Base-by-base conservation (phyloP, 805 yeast genomes). In the Scheffersomyces lignosus region DNA sequence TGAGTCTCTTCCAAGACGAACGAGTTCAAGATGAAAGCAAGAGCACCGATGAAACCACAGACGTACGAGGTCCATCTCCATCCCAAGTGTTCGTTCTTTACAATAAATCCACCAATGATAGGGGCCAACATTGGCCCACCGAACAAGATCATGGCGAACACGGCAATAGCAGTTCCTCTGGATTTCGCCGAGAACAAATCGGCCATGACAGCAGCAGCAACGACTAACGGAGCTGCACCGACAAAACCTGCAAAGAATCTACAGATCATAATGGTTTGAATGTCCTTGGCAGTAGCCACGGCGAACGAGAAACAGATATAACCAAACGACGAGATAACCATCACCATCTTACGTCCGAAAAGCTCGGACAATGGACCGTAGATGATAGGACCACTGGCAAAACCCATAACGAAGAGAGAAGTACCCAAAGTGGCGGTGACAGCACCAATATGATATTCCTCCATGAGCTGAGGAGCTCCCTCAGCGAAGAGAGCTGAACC, bases 381-480 rank as follows among this genome's bases (percentile, higher is more conserved):
- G 18, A 87, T 52, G 34, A 90, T 70, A 3, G 98, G 98, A 14
- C 97, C 96, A 1, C 87, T 75, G 1, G 96, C 97, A 62, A 89
- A 91, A 8, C 97, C 98, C 28, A 88, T 60, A n/a, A 90, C 96
- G 51, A 78, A 90, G 17, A 89, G 69, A 0, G 96, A 80, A 7
- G 88, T 74, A 38, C 87, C 85, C 31, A 91, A 70, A 15, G 86
- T 75, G 10, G 84, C 83, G n/a, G 81, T 90, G 8, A 80, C 84
- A 5, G 52, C 44, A 28, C 85, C 82, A 32, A 90, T 79, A 40
- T 76, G 76, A 60, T 60, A 90, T 27, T 71, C 61, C 33, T 47
- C 64, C 45, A 74, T 58, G 22, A 88, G 51, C 15, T 60, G 73
- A 0, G 60, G 51, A 8, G 78, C 67, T 3, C 82, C 84, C 18